Conservation (phyloP, 371 early-diverging fungal species). For the Gilbertella persicaria region DNA sequence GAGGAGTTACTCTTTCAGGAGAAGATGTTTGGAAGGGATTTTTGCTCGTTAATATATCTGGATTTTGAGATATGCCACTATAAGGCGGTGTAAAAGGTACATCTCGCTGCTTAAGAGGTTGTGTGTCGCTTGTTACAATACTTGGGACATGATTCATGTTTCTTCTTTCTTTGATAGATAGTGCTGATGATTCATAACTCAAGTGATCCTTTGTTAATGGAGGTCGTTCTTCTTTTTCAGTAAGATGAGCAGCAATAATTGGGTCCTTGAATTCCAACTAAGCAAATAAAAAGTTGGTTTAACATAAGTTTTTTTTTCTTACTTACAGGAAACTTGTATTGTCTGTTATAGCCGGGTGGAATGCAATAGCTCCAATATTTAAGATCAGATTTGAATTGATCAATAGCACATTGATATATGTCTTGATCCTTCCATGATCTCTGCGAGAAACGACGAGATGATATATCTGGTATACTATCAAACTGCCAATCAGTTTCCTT, state of each 20-base stretch:
- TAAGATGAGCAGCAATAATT: slow-evolving; percentile 9
- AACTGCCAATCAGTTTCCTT: slow-evolving; percentile 20
- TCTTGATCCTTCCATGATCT: slow-evolving; percentile 15
- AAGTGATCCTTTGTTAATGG: not conserved
- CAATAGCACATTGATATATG: slow-evolving; percentile 27
- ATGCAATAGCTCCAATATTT: slow-evolving; percentile 31
- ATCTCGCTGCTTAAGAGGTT: not conserved
- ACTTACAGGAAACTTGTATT: slow-evolving; percentile 16
- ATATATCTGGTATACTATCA: slow-evolving; percentile 28
- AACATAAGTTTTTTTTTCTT: not conserved
- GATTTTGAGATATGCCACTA: not conserved
- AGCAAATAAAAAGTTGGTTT: not conserved
- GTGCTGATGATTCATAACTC: not conserved
- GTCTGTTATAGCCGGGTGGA: slow-evolving; percentile 30
- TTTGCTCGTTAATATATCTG: not conserved
- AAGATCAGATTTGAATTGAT: slow-evolving; percentile 27
- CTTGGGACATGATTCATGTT: slow-evolving; percentile 8
- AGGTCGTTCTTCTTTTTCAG: slow-evolving; percentile 4
- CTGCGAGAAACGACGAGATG: slow-evolving; percentile 14
- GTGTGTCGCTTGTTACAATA: not conserved
- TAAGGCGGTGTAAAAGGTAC: not conserved
- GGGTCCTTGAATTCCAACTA: slow-evolving; percentile 13
- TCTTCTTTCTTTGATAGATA: slow-evolving; percentile 10
- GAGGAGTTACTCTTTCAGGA: slow-evolving; percentile 6
- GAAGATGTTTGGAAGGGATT: slow-evolving; percentile 1